Percentiles rank a stretch among this genome's conserved stretches.
Evolutionary conservation across 352 stramenopile genomes (phyloP).

Genomic region (Phytopythium chamaehyphon): DNA sequence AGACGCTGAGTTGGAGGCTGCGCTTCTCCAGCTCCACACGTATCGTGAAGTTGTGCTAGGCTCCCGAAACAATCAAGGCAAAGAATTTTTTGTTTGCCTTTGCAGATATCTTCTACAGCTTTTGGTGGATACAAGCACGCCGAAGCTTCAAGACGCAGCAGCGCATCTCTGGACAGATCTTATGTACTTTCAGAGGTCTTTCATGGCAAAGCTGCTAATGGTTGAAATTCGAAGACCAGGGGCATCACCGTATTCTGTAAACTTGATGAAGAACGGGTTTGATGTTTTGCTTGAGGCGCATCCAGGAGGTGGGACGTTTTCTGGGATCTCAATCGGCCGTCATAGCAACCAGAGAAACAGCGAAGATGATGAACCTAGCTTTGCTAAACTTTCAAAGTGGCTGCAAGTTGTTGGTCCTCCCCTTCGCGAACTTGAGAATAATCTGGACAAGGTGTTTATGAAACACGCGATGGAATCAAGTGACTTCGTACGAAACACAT

Average conservation of each 20-base stretch:
- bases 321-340: constrained; percentile 3
- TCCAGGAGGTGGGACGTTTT: constrained; percentile 7
- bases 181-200: constrained; percentile 48
- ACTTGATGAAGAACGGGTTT: constrained; percentile 80
- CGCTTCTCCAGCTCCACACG: constrained; percentile 54
- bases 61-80: constrained; percentile 48
- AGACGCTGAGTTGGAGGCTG: constrained; percentile 42
- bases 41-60: constrained; percentile 58
- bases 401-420: constrained; percentile 63
- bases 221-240: constrained; percentile 56
- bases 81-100: constrained; percentile 58
- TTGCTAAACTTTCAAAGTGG: constrained; percentile 59
- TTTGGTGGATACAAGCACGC: constrained; percentile 24
- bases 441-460: constrained; percentile 58
- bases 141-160: constrained; percentile 40
- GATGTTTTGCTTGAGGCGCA: constrained; percentile 47
- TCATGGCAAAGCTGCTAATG: constrained; percentile 52
- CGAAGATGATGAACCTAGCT: constrained; percentile 15
- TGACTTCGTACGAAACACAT: constrained; percentile 50
- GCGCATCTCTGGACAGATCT: constrained; percentile 65
- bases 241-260: constrained; percentile 54
- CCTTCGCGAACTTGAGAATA: constrained; percentile 59
- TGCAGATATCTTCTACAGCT: constrained; percentile 62
- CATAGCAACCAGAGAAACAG: background rate
- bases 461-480: constrained; percentile 45